Evolutionary conservation across 2,329 filamentous ascomycete genomes (phyloP).

Genomic region (Hymenoscyphus occultus): DNA sequence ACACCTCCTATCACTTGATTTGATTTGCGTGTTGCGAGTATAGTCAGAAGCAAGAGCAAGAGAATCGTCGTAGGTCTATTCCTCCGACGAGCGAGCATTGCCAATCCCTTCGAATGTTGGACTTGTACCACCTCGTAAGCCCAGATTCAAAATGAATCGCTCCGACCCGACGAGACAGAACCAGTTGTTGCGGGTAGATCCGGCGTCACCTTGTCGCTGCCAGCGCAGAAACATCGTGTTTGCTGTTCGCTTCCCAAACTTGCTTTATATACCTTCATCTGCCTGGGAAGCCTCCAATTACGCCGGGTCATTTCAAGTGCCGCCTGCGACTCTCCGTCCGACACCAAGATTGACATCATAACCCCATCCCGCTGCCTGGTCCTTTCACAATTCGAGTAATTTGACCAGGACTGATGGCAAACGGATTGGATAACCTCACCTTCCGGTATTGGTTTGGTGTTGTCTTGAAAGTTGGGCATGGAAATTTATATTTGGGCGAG

Average conservation of each 20-base stretch:
- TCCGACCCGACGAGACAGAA: conserved; percentile 10
- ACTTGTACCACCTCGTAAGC: conserved; percentile 24
- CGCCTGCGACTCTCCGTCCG: conserved; percentile 20
- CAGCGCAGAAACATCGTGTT: conserved; percentile 18
- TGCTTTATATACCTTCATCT: conserved; percentile 1
- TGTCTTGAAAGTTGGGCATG: conserved; percentile 10
- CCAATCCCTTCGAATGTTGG: conserved; percentile 10
- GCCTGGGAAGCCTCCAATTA: conserved; percentile 1
- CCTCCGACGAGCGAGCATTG: conserved; percentile 5
- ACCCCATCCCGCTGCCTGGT: conserved; percentile 25
- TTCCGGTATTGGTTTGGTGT: conserved; percentile 3
- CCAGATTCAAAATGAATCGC: conserved; percentile 25
- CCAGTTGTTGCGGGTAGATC: conserved; percentile 24
- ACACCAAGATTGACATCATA: conserved; percentile 17
- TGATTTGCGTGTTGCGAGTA: neutral
- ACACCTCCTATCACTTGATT: neutral
- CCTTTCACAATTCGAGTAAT: conserved; percentile 15
- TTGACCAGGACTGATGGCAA: conserved; percentile 5
- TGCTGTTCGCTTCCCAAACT: conserved; percentile 9
- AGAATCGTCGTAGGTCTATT: neutral
- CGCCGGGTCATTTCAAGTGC: conserved; percentile 5
- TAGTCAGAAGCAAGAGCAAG: neutral
- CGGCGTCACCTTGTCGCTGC: conserved; percentile 25
- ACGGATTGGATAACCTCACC: neutral
- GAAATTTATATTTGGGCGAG: neutral